Base-by-base conservation (phyloP, 2,329 filamentous ascomycete genomes). In the Neofusicoccum parvum region DNA sequence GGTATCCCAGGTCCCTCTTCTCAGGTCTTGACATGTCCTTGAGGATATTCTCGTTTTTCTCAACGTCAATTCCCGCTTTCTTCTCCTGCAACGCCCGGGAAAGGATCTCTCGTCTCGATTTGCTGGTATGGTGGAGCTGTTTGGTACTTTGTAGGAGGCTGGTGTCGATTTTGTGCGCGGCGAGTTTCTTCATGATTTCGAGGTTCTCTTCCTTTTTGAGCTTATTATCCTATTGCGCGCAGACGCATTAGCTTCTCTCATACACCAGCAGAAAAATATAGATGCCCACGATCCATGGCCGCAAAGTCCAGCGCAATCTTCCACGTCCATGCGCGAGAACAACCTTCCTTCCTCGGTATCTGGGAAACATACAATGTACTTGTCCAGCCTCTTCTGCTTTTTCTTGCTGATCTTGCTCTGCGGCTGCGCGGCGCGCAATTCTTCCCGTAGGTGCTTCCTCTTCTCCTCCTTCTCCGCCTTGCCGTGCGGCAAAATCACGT, bases 161-260 rank as follows among this genome's bases (percentile, higher is more conserved):
- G 1, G 92, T 96, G 75, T 98, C 94, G 70, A 95, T 86, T 73
- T 90, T 93, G 64, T 87, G 85, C 67, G 87, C 84, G 17, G 92
- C 91, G 32, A 99, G 84, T 75, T 95, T 94, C 74, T 91, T 91
- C 71, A 98, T 84, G 36, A 99, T 82, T 65, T 88, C 90, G 34
- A 92, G 84, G 72, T 92, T 96, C 77, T 98, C 94, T 74, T 99
- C 95, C 77, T 96, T 97, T 77, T 89, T 91, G 51, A 99, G 82
- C 83, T 99, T 99, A 66, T 86, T 95, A 72, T 98, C 94, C 84
- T 86, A 71, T 17, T 39, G 9, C 7, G 15, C 37, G 46, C 20
- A 36, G 48, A 9, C 17, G 20, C 27, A 51, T 51, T 34, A 67
- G 68, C 54, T n/a, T n/a, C 27, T 23, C 5, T 23, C 3, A 1